These are phyloP conservation scores for Syncephalastrum monosporum DNA, from an alignment of 371 early-diverging fungal genomes.

Conservation along the genomic window DNA sequence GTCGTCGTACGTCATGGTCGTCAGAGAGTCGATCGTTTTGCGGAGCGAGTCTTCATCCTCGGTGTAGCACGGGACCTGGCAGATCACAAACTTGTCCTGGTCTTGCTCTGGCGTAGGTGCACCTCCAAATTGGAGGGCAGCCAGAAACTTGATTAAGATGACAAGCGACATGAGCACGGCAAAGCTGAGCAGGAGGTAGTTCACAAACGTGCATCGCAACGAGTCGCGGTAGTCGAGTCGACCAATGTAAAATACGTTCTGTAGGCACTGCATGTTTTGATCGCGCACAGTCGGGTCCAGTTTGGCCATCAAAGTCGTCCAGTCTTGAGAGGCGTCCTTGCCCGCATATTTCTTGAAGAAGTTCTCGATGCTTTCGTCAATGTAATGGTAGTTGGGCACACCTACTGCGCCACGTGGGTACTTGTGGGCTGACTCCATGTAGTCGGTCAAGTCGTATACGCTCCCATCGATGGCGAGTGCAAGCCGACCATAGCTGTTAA, in stretches of 20 bases:
- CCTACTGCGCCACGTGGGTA: slow-evolving; percentile 25
- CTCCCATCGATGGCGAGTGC: slow-evolving; percentile 59
- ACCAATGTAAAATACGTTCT: slow-evolving; percentile 82
- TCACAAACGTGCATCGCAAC: slow-evolving; percentile 80
- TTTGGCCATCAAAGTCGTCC: slow-evolving; percentile 51
- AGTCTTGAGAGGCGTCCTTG: slow-evolving; percentile 35
- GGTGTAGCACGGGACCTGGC: slow-evolving; percentile 85
- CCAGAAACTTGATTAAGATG: slow-evolving; percentile 87
- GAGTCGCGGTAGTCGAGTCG: slow-evolving; percentile 82
- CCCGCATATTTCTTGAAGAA: slow-evolving; percentile 43
- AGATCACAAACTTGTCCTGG: slow-evolving; percentile 88
- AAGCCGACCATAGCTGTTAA: slow-evolving; percentile 28
- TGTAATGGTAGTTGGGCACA: slow-evolving; percentile 36
- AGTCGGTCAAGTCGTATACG: slow-evolving; percentile 60
- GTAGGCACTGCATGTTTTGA: slow-evolving; percentile 62
- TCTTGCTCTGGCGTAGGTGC: slow-evolving; percentile 74
- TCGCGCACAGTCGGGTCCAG: slow-evolving; percentile 28
- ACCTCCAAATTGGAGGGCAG: slow-evolving; percentile 85
- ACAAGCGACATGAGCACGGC: slow-evolving; percentile 79
- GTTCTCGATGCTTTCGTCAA: slow-evolving; percentile 31
- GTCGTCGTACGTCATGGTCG: slow-evolving; percentile 81
- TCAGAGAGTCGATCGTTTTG: slow-evolving; percentile 89
- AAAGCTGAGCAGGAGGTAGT: slow-evolving; percentile 80
- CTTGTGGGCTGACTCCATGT: slow-evolving; percentile 39
- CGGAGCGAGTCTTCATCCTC: slow-evolving; percentile 86